phyloP scores from a whole-genome alignment of 352 stramenopile species.

The Pythium guiyangense region DNA sequence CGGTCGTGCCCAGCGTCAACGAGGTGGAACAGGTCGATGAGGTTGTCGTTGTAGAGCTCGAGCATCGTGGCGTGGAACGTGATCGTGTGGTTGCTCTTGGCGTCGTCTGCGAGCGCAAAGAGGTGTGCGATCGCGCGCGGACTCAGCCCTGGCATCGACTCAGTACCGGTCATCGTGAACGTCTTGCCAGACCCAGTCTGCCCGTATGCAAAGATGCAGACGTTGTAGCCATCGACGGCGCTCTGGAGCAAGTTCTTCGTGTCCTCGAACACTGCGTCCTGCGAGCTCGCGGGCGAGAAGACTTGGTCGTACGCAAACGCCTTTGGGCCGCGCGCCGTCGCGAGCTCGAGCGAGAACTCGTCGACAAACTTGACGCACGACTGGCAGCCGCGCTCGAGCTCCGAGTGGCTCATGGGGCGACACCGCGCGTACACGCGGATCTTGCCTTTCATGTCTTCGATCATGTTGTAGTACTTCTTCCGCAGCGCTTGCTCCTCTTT shows the following conservation, averaged over 20 bases:
- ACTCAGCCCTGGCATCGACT: constrained; percentile 74
- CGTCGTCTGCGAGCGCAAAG: constrained; percentile 63
- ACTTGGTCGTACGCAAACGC: constrained; percentile 90
- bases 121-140: constrained; percentile 85
- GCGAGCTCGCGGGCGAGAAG: constrained; percentile 71
- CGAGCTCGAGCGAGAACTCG: constrained; percentile 85
- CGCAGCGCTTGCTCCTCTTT: constrained; percentile 86
- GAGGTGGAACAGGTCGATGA: constrained; percentile 87
- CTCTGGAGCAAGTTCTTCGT: constrained; percentile 90
- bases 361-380: constrained; percentile 67
- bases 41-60: constrained; percentile 91
- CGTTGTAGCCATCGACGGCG: constrained; percentile 89
- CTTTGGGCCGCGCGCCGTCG: constrained; percentile 72
- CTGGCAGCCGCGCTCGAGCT: constrained; percentile 73
- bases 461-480: constrained; percentile 96
- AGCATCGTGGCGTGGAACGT: constrained; percentile 88
- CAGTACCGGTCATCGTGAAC: constrained; percentile 90
- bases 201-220: constrained; percentile 93
- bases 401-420: constrained; percentile 87
- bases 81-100: constrained; percentile 44
- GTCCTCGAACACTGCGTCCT: constrained; percentile 91
- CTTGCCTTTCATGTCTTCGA: constrained; percentile 96
- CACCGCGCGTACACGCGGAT: constrained; percentile 92
- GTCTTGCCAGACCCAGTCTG: constrained; percentile 93
- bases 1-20: constrained; percentile 54